phyloP scores from a whole-genome alignment of 345 rosid genomes.

The Atalantia buxifolia region DNA sequence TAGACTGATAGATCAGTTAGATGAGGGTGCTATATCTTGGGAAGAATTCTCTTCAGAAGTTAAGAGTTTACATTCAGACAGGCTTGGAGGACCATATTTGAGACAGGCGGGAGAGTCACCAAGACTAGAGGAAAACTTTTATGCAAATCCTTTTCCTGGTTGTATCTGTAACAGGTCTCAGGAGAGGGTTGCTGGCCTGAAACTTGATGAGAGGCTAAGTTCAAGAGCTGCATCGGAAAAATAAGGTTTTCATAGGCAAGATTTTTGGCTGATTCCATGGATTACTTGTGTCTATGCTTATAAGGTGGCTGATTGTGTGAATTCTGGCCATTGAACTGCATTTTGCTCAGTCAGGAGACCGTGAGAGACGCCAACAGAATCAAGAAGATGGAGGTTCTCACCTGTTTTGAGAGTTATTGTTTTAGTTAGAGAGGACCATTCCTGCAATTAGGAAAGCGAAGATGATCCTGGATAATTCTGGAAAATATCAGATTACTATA shows the following conservation, averaged over 20 bases:
- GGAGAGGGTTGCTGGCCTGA: slow-evolving; percentile 20
- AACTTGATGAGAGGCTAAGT: slow-evolving; percentile 29
- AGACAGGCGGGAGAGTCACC: slow-evolving; percentile 66
- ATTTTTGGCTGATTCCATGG: slow-evolving; percentile 3
- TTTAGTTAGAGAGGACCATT: slow-evolving; percentile 5
- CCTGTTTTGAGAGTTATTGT: not conserved
- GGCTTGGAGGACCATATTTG: slow-evolving; percentile 72
- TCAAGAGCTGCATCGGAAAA: slow-evolving; percentile 28
- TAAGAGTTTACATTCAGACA: slow-evolving; percentile 50
- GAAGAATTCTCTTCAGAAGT: slow-evolving; percentile 71
- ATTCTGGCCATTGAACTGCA: slow-evolving; percentile 6
- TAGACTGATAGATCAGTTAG: slow-evolving; percentile 64
- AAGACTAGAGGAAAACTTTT: slow-evolving; percentile 84
- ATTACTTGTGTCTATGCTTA: slow-evolving; percentile 1
- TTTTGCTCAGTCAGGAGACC: slow-evolving; percentile 6
- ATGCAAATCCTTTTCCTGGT: slow-evolving; percentile 87
- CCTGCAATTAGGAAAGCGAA: slow-evolving; percentile 13
- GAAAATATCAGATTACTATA: slow-evolving; percentile 24
- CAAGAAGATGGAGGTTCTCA: slow-evolving; percentile 8
- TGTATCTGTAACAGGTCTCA: slow-evolving; percentile 62
- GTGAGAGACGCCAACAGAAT: slow-evolving; percentile 13
- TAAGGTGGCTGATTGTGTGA: not conserved
- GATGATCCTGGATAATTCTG: slow-evolving; percentile 14
- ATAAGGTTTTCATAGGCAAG: slow-evolving; percentile 14
- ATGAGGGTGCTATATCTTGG: slow-evolving; percentile 61